Conservation (phyloP, 73 alveolate species). For the Paramecium sonneborni region DNA sequence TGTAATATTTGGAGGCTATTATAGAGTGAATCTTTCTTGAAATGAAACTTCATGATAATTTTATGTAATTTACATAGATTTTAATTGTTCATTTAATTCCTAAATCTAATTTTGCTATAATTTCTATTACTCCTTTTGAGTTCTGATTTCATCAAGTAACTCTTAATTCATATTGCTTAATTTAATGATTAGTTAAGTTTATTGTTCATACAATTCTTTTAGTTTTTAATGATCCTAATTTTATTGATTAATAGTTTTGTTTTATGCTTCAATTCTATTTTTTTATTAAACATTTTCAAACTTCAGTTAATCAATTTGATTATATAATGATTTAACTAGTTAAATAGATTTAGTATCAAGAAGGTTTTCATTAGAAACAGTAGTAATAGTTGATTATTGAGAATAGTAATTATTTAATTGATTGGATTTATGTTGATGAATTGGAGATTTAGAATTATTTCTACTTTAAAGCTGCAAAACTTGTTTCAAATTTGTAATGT, state of each 20-base stretch:
- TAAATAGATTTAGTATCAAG: not conserved
- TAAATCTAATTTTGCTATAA: not conserved
- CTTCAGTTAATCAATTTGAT: not conserved
- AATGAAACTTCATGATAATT: not conserved
- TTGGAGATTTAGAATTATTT: not conserved
- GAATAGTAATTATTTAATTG: not conserved
- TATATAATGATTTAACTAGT: not conserved
- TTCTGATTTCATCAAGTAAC: not conserved
- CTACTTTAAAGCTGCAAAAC: not conserved
- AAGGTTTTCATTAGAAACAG: not conserved
- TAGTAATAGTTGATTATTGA: not conserved
- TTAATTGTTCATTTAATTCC: not conserved
- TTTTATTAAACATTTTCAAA: not conserved
- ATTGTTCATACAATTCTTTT: not conserved
- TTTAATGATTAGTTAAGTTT: not conserved
- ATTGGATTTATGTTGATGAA: not conserved
- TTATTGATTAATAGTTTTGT: not conserved
- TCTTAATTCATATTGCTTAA: not conserved
- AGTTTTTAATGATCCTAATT: not conserved
- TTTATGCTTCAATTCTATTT: not conserved
- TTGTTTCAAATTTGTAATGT: not conserved
- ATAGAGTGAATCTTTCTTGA: not conserved
- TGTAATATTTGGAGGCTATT: not conserved
- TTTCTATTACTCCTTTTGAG: not conserved
- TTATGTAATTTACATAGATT: not conserved